Conservation (phyloP, 106 monocot species). For the Dactylorhiza incarnata region DNA sequence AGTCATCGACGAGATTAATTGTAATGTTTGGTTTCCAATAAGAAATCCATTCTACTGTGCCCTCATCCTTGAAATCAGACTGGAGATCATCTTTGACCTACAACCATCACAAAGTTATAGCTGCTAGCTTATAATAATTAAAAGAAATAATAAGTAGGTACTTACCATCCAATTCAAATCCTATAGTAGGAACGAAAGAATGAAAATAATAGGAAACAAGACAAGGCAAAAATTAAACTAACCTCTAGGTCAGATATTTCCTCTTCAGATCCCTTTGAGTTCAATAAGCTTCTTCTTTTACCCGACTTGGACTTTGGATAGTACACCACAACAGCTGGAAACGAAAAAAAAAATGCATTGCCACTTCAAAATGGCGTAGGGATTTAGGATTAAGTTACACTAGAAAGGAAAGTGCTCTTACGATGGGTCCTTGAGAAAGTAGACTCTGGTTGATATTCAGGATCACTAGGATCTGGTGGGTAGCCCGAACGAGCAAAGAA, state of each 20-base stretch:
- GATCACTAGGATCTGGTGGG: conserved; percentile 84
- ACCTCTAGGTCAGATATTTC: conserved; percentile 36
- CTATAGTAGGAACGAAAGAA: not conserved
- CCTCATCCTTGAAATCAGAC: conserved; percentile 44
- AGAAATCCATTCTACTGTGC: conserved; percentile 71
- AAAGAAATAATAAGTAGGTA: not conserved
- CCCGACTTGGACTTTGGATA: conserved; percentile 70
- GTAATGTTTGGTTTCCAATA: conserved; percentile 97
- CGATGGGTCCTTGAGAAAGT: conserved; percentile 74
- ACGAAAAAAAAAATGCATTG: conserved; percentile 4
- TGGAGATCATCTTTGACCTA: conserved; percentile 35
- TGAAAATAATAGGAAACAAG: not conserved
- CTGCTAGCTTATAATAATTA: not conserved
- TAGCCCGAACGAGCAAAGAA: conserved; percentile 93
- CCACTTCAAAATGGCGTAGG: not conserved
- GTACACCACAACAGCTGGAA: conserved; percentile 75
- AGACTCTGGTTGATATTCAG: conserved; percentile 62
- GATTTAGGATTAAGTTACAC: conserved; percentile 4
- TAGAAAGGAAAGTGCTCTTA: conserved; percentile 22
- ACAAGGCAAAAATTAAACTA: conserved; percentile 6
- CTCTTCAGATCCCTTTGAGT: conserved; percentile 28
- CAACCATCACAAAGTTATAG: conserved; percentile 7
- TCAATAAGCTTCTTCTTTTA: conserved; percentile 72
- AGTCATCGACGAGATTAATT: conserved; percentile 89
- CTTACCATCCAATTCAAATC: not conserved